Conservation (phyloP, 768 basidiomycete species). For the Obba rivulosa region DNA sequence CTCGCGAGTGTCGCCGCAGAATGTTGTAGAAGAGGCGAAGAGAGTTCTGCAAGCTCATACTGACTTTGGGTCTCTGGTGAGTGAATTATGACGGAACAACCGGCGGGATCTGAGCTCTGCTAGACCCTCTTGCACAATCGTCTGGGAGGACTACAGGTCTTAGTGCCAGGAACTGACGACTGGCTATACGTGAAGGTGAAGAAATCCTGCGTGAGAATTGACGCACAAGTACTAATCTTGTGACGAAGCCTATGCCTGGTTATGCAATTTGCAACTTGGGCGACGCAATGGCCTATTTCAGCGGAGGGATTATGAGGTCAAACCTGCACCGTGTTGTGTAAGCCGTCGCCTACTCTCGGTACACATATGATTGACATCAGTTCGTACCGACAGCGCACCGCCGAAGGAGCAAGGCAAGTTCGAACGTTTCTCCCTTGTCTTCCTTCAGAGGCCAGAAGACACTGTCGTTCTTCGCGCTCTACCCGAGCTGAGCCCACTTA, state of each 20-base stretch:
- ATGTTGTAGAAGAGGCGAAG: constrained; percentile 9
- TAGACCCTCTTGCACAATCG: constrained; percentile 66
- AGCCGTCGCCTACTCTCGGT: constrained; percentile 8
- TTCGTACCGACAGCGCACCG: constrained; percentile 32
- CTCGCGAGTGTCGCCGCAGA: constrained; percentile 26
- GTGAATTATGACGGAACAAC: constrained; percentile 19
- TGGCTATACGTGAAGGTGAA: constrained; percentile 65
- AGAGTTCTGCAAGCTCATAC: constrained; percentile 28
- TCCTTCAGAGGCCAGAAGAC: constrained; percentile 61
- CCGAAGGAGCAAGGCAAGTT: constrained; percentile 49
- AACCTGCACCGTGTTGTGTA: constrained; percentile 53
- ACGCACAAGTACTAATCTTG: not conserved
- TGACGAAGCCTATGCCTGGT: constrained; percentile 24
- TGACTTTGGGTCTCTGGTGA: constrained; percentile 30
- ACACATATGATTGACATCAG: not conserved
- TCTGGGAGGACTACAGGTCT: constrained; percentile 64
- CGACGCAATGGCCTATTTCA: constrained; percentile 57
- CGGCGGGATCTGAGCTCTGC: constrained; percentile 24
- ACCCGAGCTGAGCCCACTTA: constrained; percentile 41
- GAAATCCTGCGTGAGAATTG: not conserved
- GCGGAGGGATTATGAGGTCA: constrained; percentile 62
- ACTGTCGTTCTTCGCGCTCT: constrained; percentile 46
- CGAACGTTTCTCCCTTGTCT: constrained; percentile 67
- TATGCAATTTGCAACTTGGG: constrained; percentile 35
- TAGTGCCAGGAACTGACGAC: constrained; percentile 51